Evolutionary conservation across 441 rosid species (phyloP).

Genomic region (Syzygium malaccense): DNA sequence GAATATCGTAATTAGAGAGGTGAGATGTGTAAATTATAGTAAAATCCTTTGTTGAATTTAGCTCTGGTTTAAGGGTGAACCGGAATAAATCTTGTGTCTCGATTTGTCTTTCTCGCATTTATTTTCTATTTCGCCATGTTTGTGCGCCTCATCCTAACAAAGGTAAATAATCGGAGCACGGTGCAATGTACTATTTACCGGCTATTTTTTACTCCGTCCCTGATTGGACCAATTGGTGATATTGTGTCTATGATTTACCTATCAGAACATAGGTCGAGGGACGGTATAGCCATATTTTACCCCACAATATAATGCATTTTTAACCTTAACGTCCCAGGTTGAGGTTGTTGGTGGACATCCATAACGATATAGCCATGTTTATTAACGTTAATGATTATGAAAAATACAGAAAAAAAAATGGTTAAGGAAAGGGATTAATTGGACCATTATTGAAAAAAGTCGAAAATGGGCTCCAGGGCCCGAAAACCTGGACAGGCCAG

Average conservation of each 20-base stretch:
- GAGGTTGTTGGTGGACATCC: neutral
- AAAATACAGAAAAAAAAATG: neutral
- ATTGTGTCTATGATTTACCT: fast-evolving
- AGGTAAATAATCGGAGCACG: too few species aligned
- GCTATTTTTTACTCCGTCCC: fast-evolving
- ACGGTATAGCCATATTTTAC: neutral
- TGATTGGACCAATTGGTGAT: neutral
- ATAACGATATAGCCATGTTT: neutral
- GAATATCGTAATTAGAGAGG: too few species aligned
- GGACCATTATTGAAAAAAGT: neutral
- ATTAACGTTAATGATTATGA: neutral
- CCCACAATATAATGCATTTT: neutral
- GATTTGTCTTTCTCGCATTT: too few species aligned
- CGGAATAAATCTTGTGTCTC: too few species aligned
- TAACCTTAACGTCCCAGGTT: neutral
- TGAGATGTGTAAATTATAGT: too few species aligned
- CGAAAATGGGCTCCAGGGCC: neutral
- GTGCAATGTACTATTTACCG: fast-evolving
- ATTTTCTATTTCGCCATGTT: too few species aligned
- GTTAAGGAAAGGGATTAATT: neutral
- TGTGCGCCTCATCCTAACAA: too few species aligned
- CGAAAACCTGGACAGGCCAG: neutral
- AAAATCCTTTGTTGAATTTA: too few species aligned
- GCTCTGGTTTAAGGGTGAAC: too few species aligned
- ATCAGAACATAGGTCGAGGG: neutral